phyloP scores from a whole-genome alignment of 164 flowering plant genomes.

The Dillenia suffruticosa region DNA sequence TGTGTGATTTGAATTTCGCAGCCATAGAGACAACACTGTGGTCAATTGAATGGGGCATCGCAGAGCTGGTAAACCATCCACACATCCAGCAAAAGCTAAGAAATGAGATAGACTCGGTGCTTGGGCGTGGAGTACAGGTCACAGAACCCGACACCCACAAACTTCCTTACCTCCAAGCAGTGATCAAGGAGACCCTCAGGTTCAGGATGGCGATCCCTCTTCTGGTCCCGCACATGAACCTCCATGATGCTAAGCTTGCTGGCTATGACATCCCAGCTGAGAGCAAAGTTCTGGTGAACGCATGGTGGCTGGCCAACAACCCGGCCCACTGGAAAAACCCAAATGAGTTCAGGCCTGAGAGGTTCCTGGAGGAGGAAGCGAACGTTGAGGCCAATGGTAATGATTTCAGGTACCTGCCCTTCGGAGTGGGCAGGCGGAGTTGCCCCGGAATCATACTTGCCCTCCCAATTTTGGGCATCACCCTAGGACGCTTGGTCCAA shows the following conservation, averaged over 20 bases:
- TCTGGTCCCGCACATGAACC: slow-evolving; percentile 96
- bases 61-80: slow-evolving; percentile 91
- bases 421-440: slow-evolving; percentile 84
- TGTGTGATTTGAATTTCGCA: slow-evolving; percentile 16
- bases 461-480: slow-evolving; percentile 78
- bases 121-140: slow-evolving; percentile 58
- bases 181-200: slow-evolving; percentile 79
- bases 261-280: slow-evolving; percentile 89
- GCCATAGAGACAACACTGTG: slow-evolving; percentile 90
- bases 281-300: slow-evolving; percentile 90
- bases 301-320: slow-evolving; percentile 91
- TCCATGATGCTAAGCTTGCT: slow-evolving; percentile 73
- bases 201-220: slow-evolving; percentile 89
- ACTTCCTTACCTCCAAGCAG: slow-evolving; percentile 85
- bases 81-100: slow-evolving; percentile 67
- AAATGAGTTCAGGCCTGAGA: slow-evolving; percentile 78
- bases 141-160: slow-evolving; percentile 71
- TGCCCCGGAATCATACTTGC: slow-evolving; percentile 95
- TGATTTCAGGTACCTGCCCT: slow-evolving; percentile 80
- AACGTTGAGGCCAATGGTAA: slow-evolving; percentile 88
- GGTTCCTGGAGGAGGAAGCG: slow-evolving; percentile 79
- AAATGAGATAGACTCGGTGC: slow-evolving; percentile 53
- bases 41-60: slow-evolving; percentile 93
- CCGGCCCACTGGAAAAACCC: slow-evolving; percentile 74
- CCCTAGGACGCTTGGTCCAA: slow-evolving; percentile 83